Evolutionary conservation across 805 yeast genomes (phyloP), one percentile per base, ranked within the genome.

Genomic region (Yamadazyma takamatsuzukensis): DNA sequence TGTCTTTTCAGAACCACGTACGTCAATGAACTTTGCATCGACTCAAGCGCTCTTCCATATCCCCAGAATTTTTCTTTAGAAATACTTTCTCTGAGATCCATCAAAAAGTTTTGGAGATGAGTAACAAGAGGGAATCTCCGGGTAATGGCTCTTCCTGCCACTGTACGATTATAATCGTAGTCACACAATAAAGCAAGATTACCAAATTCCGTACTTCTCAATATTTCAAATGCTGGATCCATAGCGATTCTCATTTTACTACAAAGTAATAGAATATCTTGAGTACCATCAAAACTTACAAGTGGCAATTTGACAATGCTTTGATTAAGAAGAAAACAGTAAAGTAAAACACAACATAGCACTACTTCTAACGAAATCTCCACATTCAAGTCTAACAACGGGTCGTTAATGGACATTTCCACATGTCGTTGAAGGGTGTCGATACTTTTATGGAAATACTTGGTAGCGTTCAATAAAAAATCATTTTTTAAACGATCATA

Each of bases 271-370:
- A 59, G 13, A 7, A 58, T 33, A 31, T 57, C 64, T 1, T 48
- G 33, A 4, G n/a, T n/a, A n/a, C n/a, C 30, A 6, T 41, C 46
- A 23, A 40, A 43, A 11, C 48, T 39, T 1, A 58, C 27, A 18
- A 61, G 27, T 4, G 64, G 63, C 19, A 54, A 21, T 14, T 53
- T 32, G 19, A 40, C 37, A 27, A 45, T 51, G 1, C 65, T 65
- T 31, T 56, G 61, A 3, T 53, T 31, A 6, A 55, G 47, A 14
- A 56, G 35, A 27, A 48, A 57, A 5, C 56, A 41, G 32, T 34
- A 56, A 21, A 54, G 34, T 6, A 59, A 30, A 15, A 49, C 42
- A 4, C 51, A 41, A 4, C 59, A 45, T 1, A 51, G 28, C 6
- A 43, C 27, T 3, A 46, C 17, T 25, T 48, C 56, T 6, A 47